Evolutionary conservation across 805 yeast species (phyloP), one percentile per base, ranked within the genome.

Genomic region (Barnettozyma californica): DNA sequence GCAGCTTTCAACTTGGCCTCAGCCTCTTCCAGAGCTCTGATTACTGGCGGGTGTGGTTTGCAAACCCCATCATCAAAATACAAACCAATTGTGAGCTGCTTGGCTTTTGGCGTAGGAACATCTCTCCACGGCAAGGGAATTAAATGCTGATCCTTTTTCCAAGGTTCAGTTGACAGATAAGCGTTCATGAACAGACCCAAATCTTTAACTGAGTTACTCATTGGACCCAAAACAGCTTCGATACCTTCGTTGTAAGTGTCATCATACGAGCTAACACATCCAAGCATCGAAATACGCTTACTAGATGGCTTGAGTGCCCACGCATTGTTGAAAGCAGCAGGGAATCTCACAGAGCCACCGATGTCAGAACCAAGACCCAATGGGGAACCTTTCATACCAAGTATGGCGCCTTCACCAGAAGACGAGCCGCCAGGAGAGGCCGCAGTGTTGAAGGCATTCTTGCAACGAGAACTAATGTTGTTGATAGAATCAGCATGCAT

Each of bases 311-410:
- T 76, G 49, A 83, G 63, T n/a, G 87, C 88, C 57, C 69, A 78
- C 41, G 74, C 59, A 34, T 85, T 84, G 41, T 77, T 70, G 59
- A 76, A 81, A 0, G 87, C 87, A 34, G 86, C 83, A 3, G 89
- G 89, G 9, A 73, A 77, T 51, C 89, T 71, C 48, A 84, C 78
- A 14, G 84, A 77, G 1, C 89, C 89, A 51, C 89, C 89, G 53
- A 83, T 83, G 60, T 83, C 89, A 23, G 85, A 77, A 38, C 88
- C 88, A 40, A 80, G 69, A 18, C 85, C 91, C 41, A 83, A 53
- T 1, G 80, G 76, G 19, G 86, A 78, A 5, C 80, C 87, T 46
- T 73, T 76, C 61, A 78, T 72, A 2, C 77, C 79, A 46, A 81
- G 76, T 51, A 78, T 61, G 0, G 85, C 80, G 53, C 87, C 86